phyloP scores from a whole-genome alignment of 1,139 yeast species.

The Pichia sp. region DNA sequence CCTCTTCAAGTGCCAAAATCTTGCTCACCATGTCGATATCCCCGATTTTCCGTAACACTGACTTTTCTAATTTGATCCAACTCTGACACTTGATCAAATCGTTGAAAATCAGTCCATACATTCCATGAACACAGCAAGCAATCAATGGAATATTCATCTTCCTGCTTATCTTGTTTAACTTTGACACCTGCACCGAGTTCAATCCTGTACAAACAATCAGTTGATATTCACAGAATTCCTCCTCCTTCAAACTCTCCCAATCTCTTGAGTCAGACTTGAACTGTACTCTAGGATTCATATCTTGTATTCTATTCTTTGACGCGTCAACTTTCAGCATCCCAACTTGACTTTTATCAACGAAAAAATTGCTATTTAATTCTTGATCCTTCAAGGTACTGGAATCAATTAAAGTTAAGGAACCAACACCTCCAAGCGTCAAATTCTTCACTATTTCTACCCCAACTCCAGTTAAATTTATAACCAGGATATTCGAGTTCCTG shows the following conservation, averaged over 20 bases:
- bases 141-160: constrained; percentile 58
- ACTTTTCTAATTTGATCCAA: constrained; percentile 49
- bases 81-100: constrained; percentile 69
- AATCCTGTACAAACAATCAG: constrained; percentile 75
- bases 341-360: constrained; percentile 53
- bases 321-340: constrained; percentile 55
- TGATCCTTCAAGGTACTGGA: constrained; percentile 47
- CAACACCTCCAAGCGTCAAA: constrained; percentile 87
- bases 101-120: constrained; percentile 76
- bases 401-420: constrained; percentile 70
- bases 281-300: constrained; percentile 74
- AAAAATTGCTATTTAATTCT: constrained; percentile 77
- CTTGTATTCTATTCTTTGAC: constrained; percentile 52
- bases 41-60: constrained; percentile 45
- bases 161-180: constrained; percentile 54
- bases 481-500: constrained; percentile 66
- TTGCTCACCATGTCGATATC: constrained; percentile 47
- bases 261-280: constrained; percentile 39
- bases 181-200: constrained; percentile 37
- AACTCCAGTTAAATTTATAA: constrained; percentile 82
- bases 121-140: constrained; percentile 66
- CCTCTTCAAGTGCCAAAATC: constrained; percentile 44
- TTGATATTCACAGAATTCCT: constrained; percentile 57
- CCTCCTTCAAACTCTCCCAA: constrained; percentile 28
- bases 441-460: constrained; percentile 91